Base-by-base conservation (phyloP, 345 rosid species). In the Ceriops decandra region DNA sequence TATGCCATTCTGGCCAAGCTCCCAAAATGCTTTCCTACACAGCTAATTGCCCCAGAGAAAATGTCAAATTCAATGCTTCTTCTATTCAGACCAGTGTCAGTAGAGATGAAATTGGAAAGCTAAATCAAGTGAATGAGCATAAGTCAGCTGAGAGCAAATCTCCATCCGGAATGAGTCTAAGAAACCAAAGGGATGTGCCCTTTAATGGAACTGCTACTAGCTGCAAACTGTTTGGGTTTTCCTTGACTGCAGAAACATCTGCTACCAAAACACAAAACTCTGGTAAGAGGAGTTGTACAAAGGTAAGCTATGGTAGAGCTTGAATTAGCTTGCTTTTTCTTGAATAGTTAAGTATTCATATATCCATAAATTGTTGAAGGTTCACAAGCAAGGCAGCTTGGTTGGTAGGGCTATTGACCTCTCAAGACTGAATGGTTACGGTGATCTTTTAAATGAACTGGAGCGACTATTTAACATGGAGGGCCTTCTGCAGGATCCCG, bases 321-420 rank as follows among this genome's bases (percentile, higher is more conserved):
- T 4, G 53, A 35, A 27, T 8, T 30, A 17, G 51, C 62, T 32
- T 75, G 61, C 64, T 36, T 60, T 60, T 49, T 66, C 46, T 71
- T 26, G 32, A 32, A 64, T 73, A 63, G 52, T 76, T 32, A 71
- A 66, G 36, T 58, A 56, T 72, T 70, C 38, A 69, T 31, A 57
- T 58, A 35, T 63, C 7, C 52, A 30, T 62, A 53, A 57, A 52
- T 68, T 60, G 33, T 19, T 65, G 79, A 84, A 93, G 98, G 97
- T 89, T 81, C 92, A 89, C 85, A 93, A 88, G 87, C 96, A 93
- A 82, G 98, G 97, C 70, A 93, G 88, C 76, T 76, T 83, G 78
- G 95, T 93, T 72, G 97, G 97, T 74, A 86, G 97, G 74, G 96
- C 96, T 62, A 85, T 93, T 72, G 98, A 91, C 78, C 87, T 93